Evolutionary conservation across 345 rosid species (phyloP), one percentile per base, ranked within the genome.

Genomic region (Syzygium oleosum): DNA sequence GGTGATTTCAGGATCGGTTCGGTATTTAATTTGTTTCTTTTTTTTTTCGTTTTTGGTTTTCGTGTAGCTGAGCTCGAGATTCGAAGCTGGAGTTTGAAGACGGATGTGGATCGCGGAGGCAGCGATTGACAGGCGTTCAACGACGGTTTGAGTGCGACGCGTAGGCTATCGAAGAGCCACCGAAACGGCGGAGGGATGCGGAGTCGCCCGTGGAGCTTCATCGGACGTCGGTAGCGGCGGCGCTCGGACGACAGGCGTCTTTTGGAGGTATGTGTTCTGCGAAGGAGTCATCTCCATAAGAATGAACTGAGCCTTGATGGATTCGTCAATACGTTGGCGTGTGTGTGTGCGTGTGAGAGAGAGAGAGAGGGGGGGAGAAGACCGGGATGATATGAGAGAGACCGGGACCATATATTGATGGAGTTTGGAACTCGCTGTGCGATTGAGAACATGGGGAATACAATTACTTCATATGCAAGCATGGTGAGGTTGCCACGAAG

Each of bases 391-490:
- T 85, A 27, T 61, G 53, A 43, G 46, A 43, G 46, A 43, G 46
- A 58, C 51, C 16, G 16, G 31, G 87, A 85, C 52, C 51, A 49
- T 55, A 85, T 46, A 58, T 46, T 34, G 80, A 31, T 54, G n/a
- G 34, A 78, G 38, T 49, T 79, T 84, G 73, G 23, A 80, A 83
- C 51, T 52, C 51, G 85, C 25, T 54, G 51, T 34, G 19, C 25
- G 25, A n/a, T 63, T 34, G 84, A 79, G 55, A 23, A 34, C 46
- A 68, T 68, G 80, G 34, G 86, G 46, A 58, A 9, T 88, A 78
- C 53, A 73, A 34, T 92, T 91, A 87, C 96, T 95, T 94, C 87
- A 91, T 88, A 85, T 91, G 87, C 88, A 95, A 95, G 98, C 94
- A 92, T 93, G 90, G 93, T 17, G 90, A 93, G 96, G 95, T 91